These are phyloP conservation scores for Thielaviopsis punctulata DNA, from an alignment of 2,329 filamentous ascomycete species.

Conservation along the genomic window DNA sequence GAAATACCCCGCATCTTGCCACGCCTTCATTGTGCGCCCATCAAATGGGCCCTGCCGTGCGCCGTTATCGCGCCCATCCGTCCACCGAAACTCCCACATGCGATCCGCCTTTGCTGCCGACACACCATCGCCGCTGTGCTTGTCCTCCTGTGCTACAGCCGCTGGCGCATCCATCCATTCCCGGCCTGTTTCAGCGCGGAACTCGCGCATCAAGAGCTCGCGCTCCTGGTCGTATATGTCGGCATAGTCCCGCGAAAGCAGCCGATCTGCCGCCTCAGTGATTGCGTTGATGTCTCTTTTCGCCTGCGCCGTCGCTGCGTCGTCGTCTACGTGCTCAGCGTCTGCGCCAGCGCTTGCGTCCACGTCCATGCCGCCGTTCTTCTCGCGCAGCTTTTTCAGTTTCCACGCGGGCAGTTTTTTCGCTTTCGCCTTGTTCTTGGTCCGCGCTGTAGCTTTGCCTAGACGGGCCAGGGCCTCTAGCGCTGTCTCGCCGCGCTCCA, in stretches of 20 bases:
- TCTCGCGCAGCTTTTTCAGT: constrained; percentile 47
- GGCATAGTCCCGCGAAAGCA: constrained; percentile 64
- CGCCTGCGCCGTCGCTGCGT: constrained; percentile 51
- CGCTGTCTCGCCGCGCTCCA: constrained; percentile 71
- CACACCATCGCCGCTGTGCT: constrained; percentile 8
- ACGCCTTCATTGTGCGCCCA: constrained; percentile 67
- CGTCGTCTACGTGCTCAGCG: constrained; percentile 27
- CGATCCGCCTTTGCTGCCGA: constrained; percentile 14
- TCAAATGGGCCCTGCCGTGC: constrained; percentile 78
- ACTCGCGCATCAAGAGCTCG: constrained; percentile 69
- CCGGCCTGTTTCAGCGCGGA: constrained; percentile 69
- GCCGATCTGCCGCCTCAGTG: constrained; percentile 75
- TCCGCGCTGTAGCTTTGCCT: constrained; percentile 46
- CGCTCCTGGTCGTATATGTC: constrained; percentile 88
- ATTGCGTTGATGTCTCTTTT: constrained; percentile 63
- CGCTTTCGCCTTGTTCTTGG: constrained; percentile 22
- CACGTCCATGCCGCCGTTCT: constrained; percentile 49
- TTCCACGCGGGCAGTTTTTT: constrained; percentile 49
- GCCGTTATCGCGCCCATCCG: constrained; percentile 65
- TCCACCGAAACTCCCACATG: constrained; percentile 89
- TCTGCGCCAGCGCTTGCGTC: constrained; percentile 57
- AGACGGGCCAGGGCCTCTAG: constrained; percentile 75
- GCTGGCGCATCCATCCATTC: constrained; percentile 47
- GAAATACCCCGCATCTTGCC: constrained; percentile 87
- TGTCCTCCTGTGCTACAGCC: constrained; percentile 15